Base-by-base conservation (phyloP, 2,329 filamentous ascomycete genomes). In the Xylaria sp. region DNA sequence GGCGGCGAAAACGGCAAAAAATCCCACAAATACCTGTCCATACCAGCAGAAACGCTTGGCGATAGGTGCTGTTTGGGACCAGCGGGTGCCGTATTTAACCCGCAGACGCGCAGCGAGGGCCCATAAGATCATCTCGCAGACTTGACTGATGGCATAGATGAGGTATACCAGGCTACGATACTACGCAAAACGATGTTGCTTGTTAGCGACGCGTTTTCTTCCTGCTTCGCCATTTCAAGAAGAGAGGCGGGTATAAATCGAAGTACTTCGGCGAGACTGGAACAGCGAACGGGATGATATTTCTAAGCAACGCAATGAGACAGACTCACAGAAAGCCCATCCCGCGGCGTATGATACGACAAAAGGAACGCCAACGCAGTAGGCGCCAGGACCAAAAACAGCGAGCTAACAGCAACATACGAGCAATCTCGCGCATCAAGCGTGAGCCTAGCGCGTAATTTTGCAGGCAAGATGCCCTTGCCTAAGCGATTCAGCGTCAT, bases 161-260 rank as follows among this genome's bases (percentile, higher is more conserved):
- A 80, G 69, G 55, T 80, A 79, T 2, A 77, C 80, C 43, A 80
- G 59, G 52, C 73, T 79, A 7, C 79, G 75, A 49, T 79, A 81
- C 67, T 69, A 25, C 18, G n/a, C 15, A 9, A 20, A 13, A 25
- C 5, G 39, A 9, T 13, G 7, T 55, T n/a, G 0, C 23, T 43
- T 48, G 7, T 66, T 59, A 64, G 36, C 31, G 18, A 36, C n/a
- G 10, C 25, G 1, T 31, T 12, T 41, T 49, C n/a, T 8, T 46
- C 4, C 13, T 12, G 1, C 1, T 28, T 10, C 23, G 20, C 15
- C 15, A 39, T 28, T 41, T n/a, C 4, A 10, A 10, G 10, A 7
- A 36, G 9, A 36, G 5, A n/a, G 7, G 10, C 13, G 36, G 1
- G 20, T 8, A 2, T 12, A 43, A n/a, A 41, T 28, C 12, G 28